Conservation (phyloP, 1,284 basidiomycete species). For the Ganoderma boninense region DNA sequence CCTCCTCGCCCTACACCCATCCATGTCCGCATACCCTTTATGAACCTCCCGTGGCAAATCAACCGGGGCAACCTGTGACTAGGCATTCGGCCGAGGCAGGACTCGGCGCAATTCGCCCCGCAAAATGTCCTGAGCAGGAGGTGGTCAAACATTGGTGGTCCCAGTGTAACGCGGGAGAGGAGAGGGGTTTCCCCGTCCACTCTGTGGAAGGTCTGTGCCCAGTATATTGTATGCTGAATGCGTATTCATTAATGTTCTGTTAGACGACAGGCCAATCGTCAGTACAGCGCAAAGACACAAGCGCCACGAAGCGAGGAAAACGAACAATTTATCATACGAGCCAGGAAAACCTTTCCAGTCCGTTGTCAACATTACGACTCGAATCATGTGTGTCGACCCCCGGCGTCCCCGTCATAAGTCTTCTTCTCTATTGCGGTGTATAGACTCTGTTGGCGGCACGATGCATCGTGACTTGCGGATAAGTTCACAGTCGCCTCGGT, state of each 20-base stretch:
- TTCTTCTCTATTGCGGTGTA: not conserved
- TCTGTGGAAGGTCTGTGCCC: not conserved
- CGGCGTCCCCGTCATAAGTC: not conserved
- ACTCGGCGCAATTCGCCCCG: not conserved
- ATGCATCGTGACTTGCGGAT: not conserved
- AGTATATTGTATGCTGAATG: not conserved
- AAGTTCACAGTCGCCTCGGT: not conserved
- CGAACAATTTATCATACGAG: not conserved
- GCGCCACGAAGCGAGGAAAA: conserved; percentile 2
- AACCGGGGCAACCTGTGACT: not conserved
- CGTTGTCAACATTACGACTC: not conserved
- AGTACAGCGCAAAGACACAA: not conserved
- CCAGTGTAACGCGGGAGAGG: too few relatives aligned
- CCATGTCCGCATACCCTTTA: conserved; percentile 9
- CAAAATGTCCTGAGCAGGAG: not conserved
- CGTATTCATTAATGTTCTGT: not conserved
- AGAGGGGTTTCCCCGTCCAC: not conserved
- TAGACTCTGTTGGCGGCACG: not conserved
- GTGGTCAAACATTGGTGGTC: not conserved
- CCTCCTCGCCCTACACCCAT: conserved; percentile 15
- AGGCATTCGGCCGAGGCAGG: not conserved
- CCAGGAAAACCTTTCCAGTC: too few relatives aligned
- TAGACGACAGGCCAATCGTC: not conserved
- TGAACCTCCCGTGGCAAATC: not conserved
- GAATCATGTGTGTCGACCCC: not conserved